Conservation (phyloP, 139 green algal species). For the Chlorella vulgaris region DNA sequence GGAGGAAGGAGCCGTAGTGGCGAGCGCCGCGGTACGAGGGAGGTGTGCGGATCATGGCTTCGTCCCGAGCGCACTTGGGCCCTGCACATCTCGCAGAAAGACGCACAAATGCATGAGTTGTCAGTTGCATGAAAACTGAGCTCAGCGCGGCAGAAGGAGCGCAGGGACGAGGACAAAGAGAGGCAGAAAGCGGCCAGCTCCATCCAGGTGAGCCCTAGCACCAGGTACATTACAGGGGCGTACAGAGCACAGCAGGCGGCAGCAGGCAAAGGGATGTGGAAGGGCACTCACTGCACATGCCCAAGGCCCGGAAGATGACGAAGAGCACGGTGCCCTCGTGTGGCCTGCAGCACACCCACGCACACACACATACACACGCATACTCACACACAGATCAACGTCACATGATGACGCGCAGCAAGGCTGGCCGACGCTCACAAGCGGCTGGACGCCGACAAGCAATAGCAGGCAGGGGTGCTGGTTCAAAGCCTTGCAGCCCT, state of each 20-base stretch:
- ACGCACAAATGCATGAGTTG: too few relatives aligned
- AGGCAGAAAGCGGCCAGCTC: not conserved
- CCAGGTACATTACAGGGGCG: not conserved
- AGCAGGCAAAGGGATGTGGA: too few relatives aligned
- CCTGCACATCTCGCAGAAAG: not conserved
- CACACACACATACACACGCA: not conserved
- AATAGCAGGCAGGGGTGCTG: too few relatives aligned
- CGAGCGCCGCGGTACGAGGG: constrained; percentile 17
- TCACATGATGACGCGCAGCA: too few relatives aligned
- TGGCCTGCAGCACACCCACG: constrained; percentile 12
- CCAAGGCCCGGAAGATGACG: constrained; percentile 1
- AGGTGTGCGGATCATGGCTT: constrained; percentile 18
- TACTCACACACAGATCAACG: too few relatives aligned
- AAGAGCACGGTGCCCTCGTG: constrained; percentile 30
- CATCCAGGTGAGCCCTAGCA: not conserved
- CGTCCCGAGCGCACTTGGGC: constrained; percentile 10
- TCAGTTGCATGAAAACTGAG: too few relatives aligned
- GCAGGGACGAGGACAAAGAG: too few relatives aligned
- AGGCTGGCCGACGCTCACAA: too few relatives aligned
- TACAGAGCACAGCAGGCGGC: not conserved
- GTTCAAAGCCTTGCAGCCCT: not conserved
- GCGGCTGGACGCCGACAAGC: too few relatives aligned
- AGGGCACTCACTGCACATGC: constrained; percentile 20
- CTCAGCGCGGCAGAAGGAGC: too few relatives aligned
- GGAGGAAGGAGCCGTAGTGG: not conserved